Conservation (phyloP, 2,329 filamentous ascomycete genomes). For the Rutstroemia sp. region DNA sequence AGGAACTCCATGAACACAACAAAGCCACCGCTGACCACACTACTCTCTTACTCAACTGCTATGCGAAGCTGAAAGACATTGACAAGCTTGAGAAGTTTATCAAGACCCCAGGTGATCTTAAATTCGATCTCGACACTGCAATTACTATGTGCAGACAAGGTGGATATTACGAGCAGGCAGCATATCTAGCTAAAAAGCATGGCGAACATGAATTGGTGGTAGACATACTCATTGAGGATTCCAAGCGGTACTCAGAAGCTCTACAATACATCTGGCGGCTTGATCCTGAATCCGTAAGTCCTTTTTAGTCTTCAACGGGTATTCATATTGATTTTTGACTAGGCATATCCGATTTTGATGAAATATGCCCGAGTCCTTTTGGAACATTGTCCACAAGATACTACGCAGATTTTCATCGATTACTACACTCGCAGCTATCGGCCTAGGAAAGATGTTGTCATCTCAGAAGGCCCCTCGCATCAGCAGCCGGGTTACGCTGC, state of each 20-base stretch:
- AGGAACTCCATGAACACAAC: conserved; percentile 90
- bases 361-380: conserved; percentile 91
- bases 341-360: conserved; percentile 85
- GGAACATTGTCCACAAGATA: conserved; percentile 73
- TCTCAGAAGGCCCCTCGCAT: conserved; percentile 15
- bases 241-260: conserved; percentile 81
- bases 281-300: conserved; percentile 64
- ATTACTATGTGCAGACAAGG: conserved; percentile 97
- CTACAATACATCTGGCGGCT: conserved; percentile 86
- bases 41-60: conserved; percentile 89
- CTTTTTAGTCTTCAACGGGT: neutral
- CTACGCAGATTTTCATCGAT: conserved; percentile 83
- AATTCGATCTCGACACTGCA: conserved; percentile 94
- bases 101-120: conserved; percentile 86
- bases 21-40: conserved; percentile 94
- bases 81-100: conserved; percentile 96
- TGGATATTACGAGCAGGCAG: conserved; percentile 93
- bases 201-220: conserved; percentile 90
- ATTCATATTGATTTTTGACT: conserved; percentile 7
- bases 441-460: conserved; percentile 55
- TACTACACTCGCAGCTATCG: conserved; percentile 86
- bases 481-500: conserved; percentile 27
- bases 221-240: conserved; percentile 92
- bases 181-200: conserved; percentile 89
- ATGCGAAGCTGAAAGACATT: conserved; percentile 95